These are phyloP conservation scores for Miscanthus lutarioriparius DNA, from an alignment of 176 grass and related monocot genomes.

Conservation along the genomic window DNA sequence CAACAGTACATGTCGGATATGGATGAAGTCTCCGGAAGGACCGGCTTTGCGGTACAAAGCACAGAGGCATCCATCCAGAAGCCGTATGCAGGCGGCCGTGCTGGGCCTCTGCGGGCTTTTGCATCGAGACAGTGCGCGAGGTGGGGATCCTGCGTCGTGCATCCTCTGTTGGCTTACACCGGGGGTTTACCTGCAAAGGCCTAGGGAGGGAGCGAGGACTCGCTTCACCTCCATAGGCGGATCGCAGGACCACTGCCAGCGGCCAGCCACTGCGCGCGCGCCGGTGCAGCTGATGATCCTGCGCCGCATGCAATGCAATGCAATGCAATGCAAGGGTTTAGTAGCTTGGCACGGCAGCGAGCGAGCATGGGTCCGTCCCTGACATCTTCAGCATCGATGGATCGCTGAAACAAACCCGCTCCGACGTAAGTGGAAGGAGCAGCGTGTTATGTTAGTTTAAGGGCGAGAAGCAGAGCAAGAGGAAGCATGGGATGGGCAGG, in stretches of 20 bases:
- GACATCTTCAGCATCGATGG: conserved; percentile 30
- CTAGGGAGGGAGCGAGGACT: conserved; percentile 15
- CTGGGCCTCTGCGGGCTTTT: background rate
- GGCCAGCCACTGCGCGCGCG: background rate
- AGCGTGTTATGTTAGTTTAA: background rate
- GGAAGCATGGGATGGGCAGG: conserved; percentile 24
- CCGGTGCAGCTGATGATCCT: background rate
- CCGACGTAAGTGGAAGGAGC: background rate
- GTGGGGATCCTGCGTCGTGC: conserved; percentile 25
- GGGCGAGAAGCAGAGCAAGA: background rate
- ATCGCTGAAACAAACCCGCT: background rate
- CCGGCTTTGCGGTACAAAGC: conserved; percentile 3
- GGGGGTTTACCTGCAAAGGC: conserved; percentile 17
- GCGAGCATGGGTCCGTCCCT: conserved; percentile 30
- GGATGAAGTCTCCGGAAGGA: conserved; percentile 18
- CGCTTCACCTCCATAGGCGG: background rate
- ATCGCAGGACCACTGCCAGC: conserved; percentile 25
- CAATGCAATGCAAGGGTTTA: conserved; percentile 4
- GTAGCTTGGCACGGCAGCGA: conserved; percentile 22
- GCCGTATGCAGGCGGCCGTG: conserved; percentile 32
- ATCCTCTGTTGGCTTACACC: conserved; percentile 20
- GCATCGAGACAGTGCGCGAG: conserved; percentile 36
- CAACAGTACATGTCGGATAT: conserved; percentile 14
- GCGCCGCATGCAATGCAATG: conserved; percentile 3
- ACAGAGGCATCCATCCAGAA: conserved; percentile 12